Evolutionary conservation across 352 stramenopile species (phyloP).

Genomic region (Phytophthora brassicae): DNA sequence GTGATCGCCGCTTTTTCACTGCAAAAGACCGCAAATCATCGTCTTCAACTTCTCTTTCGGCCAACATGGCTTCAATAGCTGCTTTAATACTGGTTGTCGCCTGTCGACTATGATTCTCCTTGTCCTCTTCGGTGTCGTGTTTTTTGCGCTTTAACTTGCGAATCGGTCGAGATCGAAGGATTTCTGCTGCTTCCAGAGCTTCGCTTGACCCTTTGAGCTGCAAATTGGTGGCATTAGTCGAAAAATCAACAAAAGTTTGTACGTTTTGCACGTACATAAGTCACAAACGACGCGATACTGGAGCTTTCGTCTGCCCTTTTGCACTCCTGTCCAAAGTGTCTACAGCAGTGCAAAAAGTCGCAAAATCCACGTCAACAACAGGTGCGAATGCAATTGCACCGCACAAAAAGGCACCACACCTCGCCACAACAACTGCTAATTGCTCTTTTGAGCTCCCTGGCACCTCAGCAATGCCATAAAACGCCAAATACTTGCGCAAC

Average conservation of each 20-base stretch:
- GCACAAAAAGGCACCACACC: slow-evolving; percentile 32
- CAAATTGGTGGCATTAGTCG: neutral
- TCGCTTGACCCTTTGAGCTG: slow-evolving; percentile 33
- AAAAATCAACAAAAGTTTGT: neutral
- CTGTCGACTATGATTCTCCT: slow-evolving; percentile 36
- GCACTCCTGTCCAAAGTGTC: slow-evolving; percentile 72
- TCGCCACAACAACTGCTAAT: slow-evolving; percentile 62
- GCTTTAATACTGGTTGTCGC: slow-evolving; percentile 1
- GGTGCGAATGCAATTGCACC: slow-evolving; percentile 1
- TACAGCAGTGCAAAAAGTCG: slow-evolving; percentile 25
- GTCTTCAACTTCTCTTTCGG: slow-evolving; percentile 21
- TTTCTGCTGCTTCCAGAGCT: slow-evolving; percentile 14
- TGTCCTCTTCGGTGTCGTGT: slow-evolving; percentile 19
- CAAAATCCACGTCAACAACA: neutral
- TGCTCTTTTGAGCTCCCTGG: slow-evolving; percentile 55
- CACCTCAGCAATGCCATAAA: slow-evolving; percentile 52
- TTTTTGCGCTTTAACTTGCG: slow-evolving; percentile 23
- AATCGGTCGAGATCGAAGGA: slow-evolving; percentile 10
- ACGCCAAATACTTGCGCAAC: slow-evolving; percentile 70
- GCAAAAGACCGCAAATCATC: slow-evolving; percentile 13
- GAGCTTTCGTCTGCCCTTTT: slow-evolving; percentile 58
- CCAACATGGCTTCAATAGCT: slow-evolving; percentile 7
- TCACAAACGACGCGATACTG: slow-evolving; percentile 68
- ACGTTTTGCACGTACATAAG: slow-evolving; percentile 47
- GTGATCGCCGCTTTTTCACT: slow-evolving; percentile 19